These are phyloP conservation scores for Malassezia vespertilionis DNA, from an alignment of 1,284 basidiomycete genomes.

Conservation along the genomic window DNA sequence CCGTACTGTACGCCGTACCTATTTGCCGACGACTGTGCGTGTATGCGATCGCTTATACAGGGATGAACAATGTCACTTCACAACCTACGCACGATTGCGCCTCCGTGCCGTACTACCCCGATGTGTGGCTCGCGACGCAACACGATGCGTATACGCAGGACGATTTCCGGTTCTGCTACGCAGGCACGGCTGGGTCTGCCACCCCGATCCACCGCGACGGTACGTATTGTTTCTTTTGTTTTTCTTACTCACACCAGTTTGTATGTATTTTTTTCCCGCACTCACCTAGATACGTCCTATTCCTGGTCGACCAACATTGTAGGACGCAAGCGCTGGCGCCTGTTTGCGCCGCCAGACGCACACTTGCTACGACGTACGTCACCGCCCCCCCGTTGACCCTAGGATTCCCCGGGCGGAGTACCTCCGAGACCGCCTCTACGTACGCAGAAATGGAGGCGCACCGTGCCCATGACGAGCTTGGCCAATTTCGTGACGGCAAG, in stretches of 20 bases:
- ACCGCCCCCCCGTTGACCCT: conserved; percentile 13
- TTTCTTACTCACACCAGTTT: conserved; percentile 3
- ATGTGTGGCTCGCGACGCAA: conserved; percentile 37
- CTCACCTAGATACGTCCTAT: conserved; percentile 50
- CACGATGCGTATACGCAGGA: conserved; percentile 48
- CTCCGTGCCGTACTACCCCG: not conserved
- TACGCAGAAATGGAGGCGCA: conserved; percentile 22
- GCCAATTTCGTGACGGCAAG: conserved; percentile 8
- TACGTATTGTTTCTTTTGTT: too few relatives aligned
- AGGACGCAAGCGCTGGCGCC: conserved; percentile 53
- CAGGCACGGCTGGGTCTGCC: conserved; percentile 21
- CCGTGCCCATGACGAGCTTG: conserved; percentile 26
- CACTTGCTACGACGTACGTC: conserved; percentile 31
- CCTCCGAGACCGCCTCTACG: conserved; percentile 33
- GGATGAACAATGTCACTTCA: conserved; percentile 35
- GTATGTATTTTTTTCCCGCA: not conserved
- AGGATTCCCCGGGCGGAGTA: conserved; percentile 32
- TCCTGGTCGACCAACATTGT: conserved; percentile 55
- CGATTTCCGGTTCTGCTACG: conserved; percentile 50
- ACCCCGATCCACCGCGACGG: conserved; percentile 37
- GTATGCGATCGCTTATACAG: conserved; percentile 17
- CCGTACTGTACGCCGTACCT: conserved; percentile 51
- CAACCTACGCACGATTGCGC: not conserved
- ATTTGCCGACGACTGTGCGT: conserved; percentile 54
- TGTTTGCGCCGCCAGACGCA: conserved; percentile 51